Evolutionary conservation across 2,329 filamentous ascomycete genomes (phyloP).

Genomic region (Thermothelomyces thermophilus): DNA sequence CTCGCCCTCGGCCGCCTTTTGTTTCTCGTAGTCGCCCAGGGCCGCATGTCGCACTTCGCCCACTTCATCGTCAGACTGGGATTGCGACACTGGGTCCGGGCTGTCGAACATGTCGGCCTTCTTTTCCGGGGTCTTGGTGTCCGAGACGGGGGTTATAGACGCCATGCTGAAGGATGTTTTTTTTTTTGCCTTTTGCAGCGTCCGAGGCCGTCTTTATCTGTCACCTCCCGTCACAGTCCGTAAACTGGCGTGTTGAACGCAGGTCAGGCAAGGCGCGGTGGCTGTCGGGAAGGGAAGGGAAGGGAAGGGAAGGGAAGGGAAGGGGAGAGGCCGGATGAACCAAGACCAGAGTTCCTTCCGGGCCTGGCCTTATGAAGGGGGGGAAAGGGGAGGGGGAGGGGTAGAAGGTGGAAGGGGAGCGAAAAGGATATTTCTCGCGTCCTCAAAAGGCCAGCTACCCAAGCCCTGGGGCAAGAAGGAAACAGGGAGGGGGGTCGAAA

Average conservation of each 20-base stretch:
- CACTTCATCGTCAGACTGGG: constrained; percentile 17
- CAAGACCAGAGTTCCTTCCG: constrained; percentile 8
- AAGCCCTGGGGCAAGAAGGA: constrained; percentile 1
- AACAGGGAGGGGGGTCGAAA: not conserved
- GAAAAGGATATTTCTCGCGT: constrained; percentile 5
- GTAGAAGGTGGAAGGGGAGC: not conserved
- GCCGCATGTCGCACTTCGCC: constrained; percentile 17
- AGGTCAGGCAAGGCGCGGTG: constrained; percentile 5
- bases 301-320: too few species aligned
- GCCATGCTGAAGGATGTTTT: constrained; percentile 9
- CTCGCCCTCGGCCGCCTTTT: constrained; percentile 39
- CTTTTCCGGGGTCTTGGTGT: constrained; percentile 3
- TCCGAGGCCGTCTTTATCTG: not conserved
- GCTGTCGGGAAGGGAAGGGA: not conserved
- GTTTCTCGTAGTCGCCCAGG: constrained; percentile 41
- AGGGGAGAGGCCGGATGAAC: not conserved
- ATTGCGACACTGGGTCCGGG: constrained; percentile 1
- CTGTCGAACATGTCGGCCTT: constrained; percentile 5
- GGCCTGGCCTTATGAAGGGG: constrained; percentile 10
- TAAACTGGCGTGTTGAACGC: constrained; percentile 9
- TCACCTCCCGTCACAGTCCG: constrained; percentile 1
- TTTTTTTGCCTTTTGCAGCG: not conserved
- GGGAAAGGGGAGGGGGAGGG: not conserved
- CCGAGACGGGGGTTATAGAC: constrained; percentile 4
- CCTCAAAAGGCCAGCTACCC: constrained; percentile 12